These are phyloP conservation scores for Malus hybrid DNA, from an alignment of 331 rosid species.

Conservation along the genomic window DNA sequence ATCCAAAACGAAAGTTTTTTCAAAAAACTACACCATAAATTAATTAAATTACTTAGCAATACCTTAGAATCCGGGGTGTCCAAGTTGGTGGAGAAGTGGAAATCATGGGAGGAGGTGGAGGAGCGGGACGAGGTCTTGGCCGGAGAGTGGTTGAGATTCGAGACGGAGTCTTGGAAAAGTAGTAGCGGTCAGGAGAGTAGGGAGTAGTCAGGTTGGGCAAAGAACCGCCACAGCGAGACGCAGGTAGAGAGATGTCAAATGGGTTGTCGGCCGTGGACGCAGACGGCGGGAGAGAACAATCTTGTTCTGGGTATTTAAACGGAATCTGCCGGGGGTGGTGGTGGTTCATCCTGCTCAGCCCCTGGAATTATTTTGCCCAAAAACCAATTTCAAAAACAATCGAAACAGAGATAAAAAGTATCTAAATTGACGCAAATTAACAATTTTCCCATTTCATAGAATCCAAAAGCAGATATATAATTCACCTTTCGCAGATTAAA, in stretches of 20 bases:
- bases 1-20: not conserved
- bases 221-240: not conserved
- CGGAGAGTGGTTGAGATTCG: slow-evolving; percentile 25
- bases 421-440: no score
- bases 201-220: not conserved
- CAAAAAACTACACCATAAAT: not conserved
- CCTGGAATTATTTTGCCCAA: no score
- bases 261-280: not conserved
- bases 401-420: no score
- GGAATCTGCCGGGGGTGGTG: no score
- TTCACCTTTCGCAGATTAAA: no score
- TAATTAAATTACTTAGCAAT: not conserved
- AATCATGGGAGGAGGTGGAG: not conserved
- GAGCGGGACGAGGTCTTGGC: slow-evolving; percentile 14
- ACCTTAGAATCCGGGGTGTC: slow-evolving; percentile 44
- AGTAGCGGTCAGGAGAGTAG: not conserved
- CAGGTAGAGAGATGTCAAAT: not conserved
- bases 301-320: not conserved
- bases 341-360: no score
- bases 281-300: slow-evolving; percentile 6
- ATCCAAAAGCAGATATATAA: no score
- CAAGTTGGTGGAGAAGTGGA: not conserved
- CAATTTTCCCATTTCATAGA: no score
- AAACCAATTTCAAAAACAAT: no score
- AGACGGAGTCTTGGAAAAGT: slow-evolving; percentile 8